These are phyloP conservation scores for Plasmodium vinckei DNA, from an alignment of 169 alveolate genomes.

Conservation along the genomic window DNA sequence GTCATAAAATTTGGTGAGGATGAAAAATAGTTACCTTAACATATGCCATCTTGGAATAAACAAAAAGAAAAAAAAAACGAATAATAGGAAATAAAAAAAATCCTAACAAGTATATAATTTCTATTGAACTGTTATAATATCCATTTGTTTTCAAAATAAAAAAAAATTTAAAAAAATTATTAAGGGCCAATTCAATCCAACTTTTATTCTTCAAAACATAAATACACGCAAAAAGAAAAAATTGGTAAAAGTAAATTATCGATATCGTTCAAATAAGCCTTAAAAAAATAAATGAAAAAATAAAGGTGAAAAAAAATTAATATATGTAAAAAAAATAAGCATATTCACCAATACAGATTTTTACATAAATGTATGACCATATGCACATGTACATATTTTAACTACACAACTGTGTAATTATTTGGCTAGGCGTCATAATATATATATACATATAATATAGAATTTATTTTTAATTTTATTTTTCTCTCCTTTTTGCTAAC, in stretches of 20 bases:
- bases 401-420: too few species aligned
- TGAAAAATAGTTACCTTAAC: background rate
- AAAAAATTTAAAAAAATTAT: background rate
- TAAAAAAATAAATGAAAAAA: constrained; percentile 29
- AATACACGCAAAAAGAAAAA: constrained; percentile 49
- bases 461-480: background rate
- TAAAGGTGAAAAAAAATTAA: constrained; percentile 3
- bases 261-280: constrained; percentile 57
- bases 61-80: background rate
- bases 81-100: background rate
- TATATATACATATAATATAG: background rate
- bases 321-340: constrained; percentile 1
- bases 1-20: too few species aligned
- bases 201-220: constrained; percentile 52
- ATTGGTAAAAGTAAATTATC: constrained; percentile 56
- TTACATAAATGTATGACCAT: too few species aligned
- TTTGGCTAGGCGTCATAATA: too few species aligned
- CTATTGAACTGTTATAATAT: too few species aligned
- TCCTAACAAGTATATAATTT: background rate
- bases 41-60: background rate
- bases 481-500: constrained; percentile 18
- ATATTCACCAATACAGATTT: background rate
- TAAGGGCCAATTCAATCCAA: background rate
- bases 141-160: too few species aligned
- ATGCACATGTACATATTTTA: too few species aligned